These are phyloP conservation scores for Annulohypoxylon moriforme DNA, from an alignment of 495 filamentous ascomycete genomes.

Conservation along the genomic window DNA sequence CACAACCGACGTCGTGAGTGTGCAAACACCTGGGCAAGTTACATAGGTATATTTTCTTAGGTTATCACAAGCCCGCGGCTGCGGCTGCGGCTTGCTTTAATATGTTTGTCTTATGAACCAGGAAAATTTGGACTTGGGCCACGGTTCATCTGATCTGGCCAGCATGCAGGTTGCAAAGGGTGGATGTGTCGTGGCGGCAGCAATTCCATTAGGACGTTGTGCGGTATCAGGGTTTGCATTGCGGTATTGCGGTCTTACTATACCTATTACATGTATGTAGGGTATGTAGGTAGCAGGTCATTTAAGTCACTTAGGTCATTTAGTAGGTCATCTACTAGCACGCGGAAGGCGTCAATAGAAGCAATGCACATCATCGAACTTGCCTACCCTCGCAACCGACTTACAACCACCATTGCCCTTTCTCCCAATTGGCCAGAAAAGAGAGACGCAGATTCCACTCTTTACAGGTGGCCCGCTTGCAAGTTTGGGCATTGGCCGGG, in stretches of 20 bases:
- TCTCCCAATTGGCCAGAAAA: constrained; percentile 41
- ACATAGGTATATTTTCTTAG: constrained; percentile 9
- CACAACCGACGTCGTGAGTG: constrained; percentile 14
- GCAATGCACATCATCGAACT: constrained; percentile 41
- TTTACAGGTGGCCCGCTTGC: constrained; percentile 35
- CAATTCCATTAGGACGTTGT: constrained; percentile 37
- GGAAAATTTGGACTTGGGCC: constrained; percentile 18
- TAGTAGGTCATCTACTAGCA: constrained; percentile 11
- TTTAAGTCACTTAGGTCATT: background rate
- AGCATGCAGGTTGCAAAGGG: constrained; percentile 29
- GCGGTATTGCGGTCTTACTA: constrained; percentile 2
- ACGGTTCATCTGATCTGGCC: constrained; percentile 46
- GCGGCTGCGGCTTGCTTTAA: constrained; percentile 30
- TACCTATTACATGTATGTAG: background rate
- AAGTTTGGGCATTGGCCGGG: constrained; percentile 30
- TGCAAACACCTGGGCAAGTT: no score
- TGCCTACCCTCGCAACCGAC: constrained; percentile 5
- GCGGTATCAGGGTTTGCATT: constrained; percentile 8
- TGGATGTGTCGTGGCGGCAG: constrained; percentile 45
- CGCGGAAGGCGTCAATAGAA: constrained; percentile 42
- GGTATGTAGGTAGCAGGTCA: background rate
- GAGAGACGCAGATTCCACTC: constrained; percentile 32
- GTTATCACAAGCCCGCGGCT: constrained; percentile 13
- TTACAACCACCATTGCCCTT: constrained; percentile 40
- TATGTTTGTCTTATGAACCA: constrained; percentile 31